Conservation (phyloP, 148 eudicot species). For the Vaccinium myrtillus region DNA sequence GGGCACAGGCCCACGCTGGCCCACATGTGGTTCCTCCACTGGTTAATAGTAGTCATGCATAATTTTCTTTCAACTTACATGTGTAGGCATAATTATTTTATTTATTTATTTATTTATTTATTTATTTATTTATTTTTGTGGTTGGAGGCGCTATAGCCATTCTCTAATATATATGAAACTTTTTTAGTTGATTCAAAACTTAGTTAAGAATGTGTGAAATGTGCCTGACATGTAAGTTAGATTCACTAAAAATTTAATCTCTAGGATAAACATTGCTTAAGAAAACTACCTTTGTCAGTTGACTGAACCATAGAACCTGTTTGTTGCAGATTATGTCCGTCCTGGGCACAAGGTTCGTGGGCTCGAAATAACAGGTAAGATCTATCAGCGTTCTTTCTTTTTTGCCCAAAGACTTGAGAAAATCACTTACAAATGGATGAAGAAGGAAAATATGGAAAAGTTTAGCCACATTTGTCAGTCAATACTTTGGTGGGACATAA, state of each 20-base stretch:
- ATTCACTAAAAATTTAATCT: too few relatives aligned
- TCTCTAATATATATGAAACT: too few relatives aligned
- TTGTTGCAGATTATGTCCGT: neutral
- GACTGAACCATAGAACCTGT: neutral
- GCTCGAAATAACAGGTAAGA: neutral
- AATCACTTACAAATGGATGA: neutral
- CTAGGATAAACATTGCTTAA: too few relatives aligned
- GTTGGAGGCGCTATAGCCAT: neutral
- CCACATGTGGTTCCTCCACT: too few relatives aligned
- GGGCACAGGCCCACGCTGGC: too few relatives aligned
- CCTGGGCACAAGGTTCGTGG: neutral
- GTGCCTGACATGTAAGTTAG: neutral
- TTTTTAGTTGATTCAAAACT: neutral
- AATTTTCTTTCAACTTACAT: too few relatives aligned
- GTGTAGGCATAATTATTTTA: too few relatives aligned
- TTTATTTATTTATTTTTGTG: too few relatives aligned
- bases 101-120: too few relatives aligned
- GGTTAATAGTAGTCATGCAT: too few relatives aligned
- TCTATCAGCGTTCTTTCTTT: neutral
- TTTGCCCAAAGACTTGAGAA: neutral
- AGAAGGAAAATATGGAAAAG: neutral
- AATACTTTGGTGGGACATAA: too few relatives aligned
- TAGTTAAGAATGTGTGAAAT: neutral
- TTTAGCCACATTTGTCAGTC: neutral
- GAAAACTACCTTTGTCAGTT: neutral